phyloP scores from a whole-genome alignment of 495 filamentous ascomycete species.

The Penicillium waksmanii region DNA sequence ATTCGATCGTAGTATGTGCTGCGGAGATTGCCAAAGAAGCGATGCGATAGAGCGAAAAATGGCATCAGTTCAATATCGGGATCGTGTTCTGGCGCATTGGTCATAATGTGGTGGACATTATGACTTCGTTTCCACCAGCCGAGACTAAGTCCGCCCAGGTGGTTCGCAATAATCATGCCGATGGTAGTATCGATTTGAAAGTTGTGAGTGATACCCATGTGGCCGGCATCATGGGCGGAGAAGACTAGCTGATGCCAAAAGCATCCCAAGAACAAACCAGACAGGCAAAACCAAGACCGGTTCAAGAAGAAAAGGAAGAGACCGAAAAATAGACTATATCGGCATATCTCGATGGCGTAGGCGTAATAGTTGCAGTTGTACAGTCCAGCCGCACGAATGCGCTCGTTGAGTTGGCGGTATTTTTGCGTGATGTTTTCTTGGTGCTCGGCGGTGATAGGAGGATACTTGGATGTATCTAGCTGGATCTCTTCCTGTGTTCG shows the following conservation, averaged over 20 bases:
- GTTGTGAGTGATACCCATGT: constrained; percentile 90
- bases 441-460: constrained; percentile 65
- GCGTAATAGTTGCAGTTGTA: constrained; percentile 81
- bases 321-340: constrained; percentile 67
- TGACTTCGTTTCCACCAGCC: constrained; percentile 96
- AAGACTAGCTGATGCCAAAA: constrained; percentile 93
- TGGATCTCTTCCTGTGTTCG: constrained; percentile 70
- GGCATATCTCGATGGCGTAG: constrained; percentile 66
- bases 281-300: constrained; percentile 29
- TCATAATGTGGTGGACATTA: constrained; percentile 93
- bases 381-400: constrained; percentile 68
- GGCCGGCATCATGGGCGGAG: constrained; percentile 85
- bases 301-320: constrained; percentile 52
- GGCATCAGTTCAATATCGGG: constrained; percentile 92
- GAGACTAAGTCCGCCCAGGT: constrained; percentile 77
- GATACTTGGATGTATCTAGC: constrained; percentile 72
- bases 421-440: constrained; percentile 73
- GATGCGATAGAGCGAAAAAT: constrained; percentile 83
- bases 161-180: constrained; percentile 83
- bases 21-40: constrained; percentile 68
- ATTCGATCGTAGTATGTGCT: constrained; percentile 82
- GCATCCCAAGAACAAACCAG: constrained; percentile 70
- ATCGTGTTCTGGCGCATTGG: constrained; percentile 89
- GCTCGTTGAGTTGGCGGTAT: constrained; percentile 70
- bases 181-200: constrained; percentile 80